Base-by-base conservation (phyloP, 192 early-diverging fungal species). In the Linnemannia exigua region DNA sequence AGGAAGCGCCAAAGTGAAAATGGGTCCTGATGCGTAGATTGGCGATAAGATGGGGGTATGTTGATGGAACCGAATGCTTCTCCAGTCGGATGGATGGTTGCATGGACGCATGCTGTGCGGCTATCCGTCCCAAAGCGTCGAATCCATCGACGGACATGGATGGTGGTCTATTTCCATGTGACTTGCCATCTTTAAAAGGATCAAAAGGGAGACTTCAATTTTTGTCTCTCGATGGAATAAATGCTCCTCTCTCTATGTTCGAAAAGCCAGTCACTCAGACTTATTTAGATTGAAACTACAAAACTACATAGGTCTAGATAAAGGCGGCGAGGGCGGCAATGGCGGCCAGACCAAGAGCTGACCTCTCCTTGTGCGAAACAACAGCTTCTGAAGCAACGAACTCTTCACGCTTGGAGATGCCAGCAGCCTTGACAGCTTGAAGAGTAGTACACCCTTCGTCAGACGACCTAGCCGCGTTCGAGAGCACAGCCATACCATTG, bases 181-280 rank as follows among this genome's bases (percentile, higher is more conserved):
- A 82, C 80, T 75, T 75, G 74, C 80, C 80, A 82, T 82, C 80
- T 82, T 82, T 74, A 76, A 82, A 52, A 72, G 81, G 74, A 72
- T 77, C 75, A 83, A 83, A 83, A 76, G 81, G 76, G 75, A 76
- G 81, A 83, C 52, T 63, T 1, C 25, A 31, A 70, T 36, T 75
- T 71, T 54, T 63, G 58, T 63, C 58, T 25, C 11, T 14, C 12
- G 25, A 2, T 14, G 12, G 11, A 63, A 33, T 63, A 58, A 58
- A 58, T 58, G n/a, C 6, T 54, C 22, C 22, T 54, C 51, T 20
- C 22, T 54, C 51, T 54, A 7, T 2, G 5, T 22, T 54, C 22
- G 2, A 33, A 14, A 63, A 63, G 28, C 52, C 58, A 63, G 58
- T 63, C 58, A 63, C 58, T 63, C n/a, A n/a, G n/a, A n/a, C n/a